Evolutionary conservation across 2,329 filamentous ascomycete genomes (phyloP).

Genomic region (Paraphaeosphaeria sporulosa): DNA sequence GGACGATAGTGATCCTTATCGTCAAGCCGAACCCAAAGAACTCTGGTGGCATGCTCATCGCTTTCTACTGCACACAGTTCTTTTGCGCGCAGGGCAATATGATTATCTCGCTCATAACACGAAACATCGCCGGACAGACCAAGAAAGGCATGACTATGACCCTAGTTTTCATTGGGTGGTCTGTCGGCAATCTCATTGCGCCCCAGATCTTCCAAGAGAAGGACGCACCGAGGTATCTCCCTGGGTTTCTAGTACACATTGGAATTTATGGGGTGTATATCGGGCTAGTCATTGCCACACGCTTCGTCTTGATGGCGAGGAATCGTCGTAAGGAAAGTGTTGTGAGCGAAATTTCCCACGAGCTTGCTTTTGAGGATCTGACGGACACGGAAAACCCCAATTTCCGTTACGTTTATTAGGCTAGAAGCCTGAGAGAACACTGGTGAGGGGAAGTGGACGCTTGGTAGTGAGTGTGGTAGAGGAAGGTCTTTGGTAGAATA

Average conservation of each 20-base stretch:
- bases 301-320: constrained; percentile 17
- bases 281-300: constrained; percentile 9
- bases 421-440: neutral
- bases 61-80: constrained; percentile 41
- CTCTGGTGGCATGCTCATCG: constrained; percentile 33
- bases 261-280: constrained; percentile 19
- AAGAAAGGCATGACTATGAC: constrained; percentile 24
- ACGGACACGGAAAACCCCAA: constrained; percentile 66
- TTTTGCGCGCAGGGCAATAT: constrained; percentile 28
- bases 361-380: constrained; percentile 65
- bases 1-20: constrained; percentile 31
- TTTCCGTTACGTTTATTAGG: constrained; percentile 60
- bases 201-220: constrained; percentile 24
- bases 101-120: constrained; percentile 23
- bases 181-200: constrained; percentile 14
- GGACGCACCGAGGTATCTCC: constrained; percentile 23
- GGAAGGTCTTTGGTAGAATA: too few species aligned
- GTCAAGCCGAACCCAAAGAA: constrained; percentile 26
- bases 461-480: too few species aligned
- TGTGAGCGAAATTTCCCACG: constrained; percentile 33
- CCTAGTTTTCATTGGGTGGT: constrained; percentile 21
- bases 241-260: constrained; percentile 21
- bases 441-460: too few species aligned
- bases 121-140: constrained; percentile 28
- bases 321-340: constrained; percentile 15